Evolutionary conservation across 768 basidiomycete genomes (phyloP), one percentile per base, ranked within the genome.

Genomic region (Neoboletus magnificus): DNA sequence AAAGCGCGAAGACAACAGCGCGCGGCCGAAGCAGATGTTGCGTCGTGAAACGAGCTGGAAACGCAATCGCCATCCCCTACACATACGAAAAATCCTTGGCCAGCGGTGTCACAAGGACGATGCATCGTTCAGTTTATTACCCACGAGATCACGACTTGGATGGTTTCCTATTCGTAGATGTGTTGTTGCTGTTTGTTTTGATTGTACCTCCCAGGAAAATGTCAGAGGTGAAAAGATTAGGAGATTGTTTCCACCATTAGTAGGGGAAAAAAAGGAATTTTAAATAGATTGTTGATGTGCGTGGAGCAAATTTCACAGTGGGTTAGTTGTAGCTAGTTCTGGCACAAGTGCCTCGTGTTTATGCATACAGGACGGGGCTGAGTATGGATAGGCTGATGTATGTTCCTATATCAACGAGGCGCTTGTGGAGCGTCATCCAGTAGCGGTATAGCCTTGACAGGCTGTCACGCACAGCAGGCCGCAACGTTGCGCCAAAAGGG

Each of bases 1-100:
- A 95, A 95, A 76, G 91, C 91, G 30, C 77, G 89, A 58, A 79
- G 89, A 59, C 80, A 80, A 43, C 81, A 79, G 56, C 79, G 87
- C 37, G 79, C 79, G 25, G 71, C 74, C 11, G 83, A 81, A 53
- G 78, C n/a, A 42, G 64, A 57, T 7, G 43, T 1, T 1, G 47
- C 42, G 20, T 50, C 52, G 45, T 68, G 55, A 61, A 20, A 25
- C 22, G 23, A 9, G 27, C 25, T 15, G 32, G 30, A 40, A 30
- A 35, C 13, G n/a, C 30, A 11, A 22, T 32, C 43, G 22, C n/a
- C 25, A 23, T 39, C n/a, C 6, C 16, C 40, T n/a, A 29, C 40
- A 40, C 36, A 39, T 15, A 25, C 4, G 23, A 29, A 32, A 48
- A 45, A n/a, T 13, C 36, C 33, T 20, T 52, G 50, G 55, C 42